phyloP scores from a whole-genome alignment of 768 basidiomycete genomes.

The Phylloporus sp. region DNA sequence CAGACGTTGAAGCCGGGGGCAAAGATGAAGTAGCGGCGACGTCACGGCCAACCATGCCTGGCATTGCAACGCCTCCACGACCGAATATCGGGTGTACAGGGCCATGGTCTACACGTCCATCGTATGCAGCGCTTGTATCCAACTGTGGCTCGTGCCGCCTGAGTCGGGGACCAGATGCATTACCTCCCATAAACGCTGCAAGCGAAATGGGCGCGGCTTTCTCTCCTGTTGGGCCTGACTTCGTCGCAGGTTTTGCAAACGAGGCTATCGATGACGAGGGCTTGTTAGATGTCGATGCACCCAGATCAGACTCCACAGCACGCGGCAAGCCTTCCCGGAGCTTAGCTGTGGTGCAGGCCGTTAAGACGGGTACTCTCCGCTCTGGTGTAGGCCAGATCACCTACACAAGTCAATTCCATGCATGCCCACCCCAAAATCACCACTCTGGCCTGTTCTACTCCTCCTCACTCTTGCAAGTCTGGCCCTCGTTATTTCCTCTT shows the following conservation, averaged over 20 bases:
- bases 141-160: constrained; percentile 70
- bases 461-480: constrained; percentile 44
- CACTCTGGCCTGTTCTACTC: constrained; percentile 32
- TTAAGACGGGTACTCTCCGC: not conserved
- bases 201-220: constrained; percentile 60
- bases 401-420: constrained; percentile 31
- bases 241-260: constrained; percentile 13
- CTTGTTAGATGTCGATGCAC: constrained; percentile 5
- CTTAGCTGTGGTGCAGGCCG: constrained; percentile 15
- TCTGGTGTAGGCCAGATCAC: constrained; percentile 14
- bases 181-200: constrained; percentile 79
- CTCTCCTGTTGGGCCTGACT: constrained; percentile 5
- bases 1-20: constrained; percentile 3
- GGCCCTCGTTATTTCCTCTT: constrained; percentile 50
- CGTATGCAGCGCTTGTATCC: constrained; percentile 64
- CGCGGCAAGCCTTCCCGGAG: constrained; percentile 15
- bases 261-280: constrained; percentile 1
- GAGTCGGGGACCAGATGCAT: constrained; percentile 68
- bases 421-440: constrained; percentile 38
- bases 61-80: constrained; percentile 70
- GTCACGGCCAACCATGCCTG: constrained; percentile 50
- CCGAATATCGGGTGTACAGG: constrained; percentile 76
- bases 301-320: constrained; percentile 10
- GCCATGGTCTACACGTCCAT: constrained; percentile 50
- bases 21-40: constrained; percentile 1